Conservation (phyloP, 83 land plant species). For the Picea mariana region DNA sequence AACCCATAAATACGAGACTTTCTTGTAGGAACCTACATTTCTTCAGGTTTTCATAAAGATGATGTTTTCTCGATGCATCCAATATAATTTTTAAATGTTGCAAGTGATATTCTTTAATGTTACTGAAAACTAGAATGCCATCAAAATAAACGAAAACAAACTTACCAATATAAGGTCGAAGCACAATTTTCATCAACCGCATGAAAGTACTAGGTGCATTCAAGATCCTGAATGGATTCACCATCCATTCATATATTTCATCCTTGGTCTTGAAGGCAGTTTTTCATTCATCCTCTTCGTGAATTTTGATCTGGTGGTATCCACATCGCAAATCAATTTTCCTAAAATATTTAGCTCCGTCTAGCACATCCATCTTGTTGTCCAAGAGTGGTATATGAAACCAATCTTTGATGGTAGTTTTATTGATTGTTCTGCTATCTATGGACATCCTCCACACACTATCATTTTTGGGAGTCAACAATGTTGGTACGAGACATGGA, state of each 20-base stretch:
- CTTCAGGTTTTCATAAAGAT: too few species aligned
- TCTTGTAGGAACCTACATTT: too few species aligned
- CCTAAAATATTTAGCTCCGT: slow-evolving; percentile 9
- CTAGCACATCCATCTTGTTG: background rate
- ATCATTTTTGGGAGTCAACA: slow-evolving; percentile 18
- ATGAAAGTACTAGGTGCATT: slow-evolving; percentile 38
- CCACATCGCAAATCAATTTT: slow-evolving; percentile 23
- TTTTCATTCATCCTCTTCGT: slow-evolving; percentile 17
- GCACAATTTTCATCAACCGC: slow-evolving; percentile 20
- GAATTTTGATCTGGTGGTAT: slow-evolving; percentile 25
- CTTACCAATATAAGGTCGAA: slow-evolving; percentile 6
- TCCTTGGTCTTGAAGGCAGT: slow-evolving; percentile 22
- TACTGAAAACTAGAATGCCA: slow-evolving; percentile 20
- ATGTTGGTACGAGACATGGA: too few species aligned
- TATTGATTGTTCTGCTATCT: slow-evolving; percentile 17
- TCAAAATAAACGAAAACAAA: slow-evolving; percentile 19
- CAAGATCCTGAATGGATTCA: slow-evolving; percentile 22
- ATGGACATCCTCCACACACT: slow-evolving; percentile 13
- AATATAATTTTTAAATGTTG: too few species aligned
- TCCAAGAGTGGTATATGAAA: background rate
- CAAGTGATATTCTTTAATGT: too few species aligned
- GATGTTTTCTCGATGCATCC: too few species aligned
- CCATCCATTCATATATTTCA: slow-evolving; percentile 23
- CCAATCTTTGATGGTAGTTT: slow-evolving; percentile 13
- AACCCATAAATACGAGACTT: too few species aligned